Conservation (phyloP, 208 protist species). For the Leishmania turanica region DNA sequence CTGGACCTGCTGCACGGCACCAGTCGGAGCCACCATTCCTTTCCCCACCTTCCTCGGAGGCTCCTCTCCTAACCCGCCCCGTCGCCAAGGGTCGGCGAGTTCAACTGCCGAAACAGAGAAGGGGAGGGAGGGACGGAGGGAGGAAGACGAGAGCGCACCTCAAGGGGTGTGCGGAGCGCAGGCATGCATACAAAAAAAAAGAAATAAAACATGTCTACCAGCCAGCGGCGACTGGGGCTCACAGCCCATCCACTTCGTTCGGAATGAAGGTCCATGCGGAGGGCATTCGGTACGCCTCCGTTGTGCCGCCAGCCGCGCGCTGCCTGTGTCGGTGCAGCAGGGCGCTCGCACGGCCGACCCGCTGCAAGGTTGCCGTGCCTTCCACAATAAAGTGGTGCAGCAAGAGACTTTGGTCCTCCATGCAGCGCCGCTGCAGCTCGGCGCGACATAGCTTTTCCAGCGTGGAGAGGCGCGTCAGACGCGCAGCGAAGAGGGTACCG, state of each 20-base stretch:
- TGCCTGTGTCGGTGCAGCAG: neutral
- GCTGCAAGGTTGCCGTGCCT: slow-evolving; percentile 29
- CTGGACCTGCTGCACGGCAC: neutral
- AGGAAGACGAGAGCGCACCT: neutral
- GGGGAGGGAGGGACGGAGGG: too few relatives aligned
- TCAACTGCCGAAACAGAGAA: neutral
- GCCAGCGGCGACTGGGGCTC: neutral
- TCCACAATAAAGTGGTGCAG: slow-evolving; percentile 40
- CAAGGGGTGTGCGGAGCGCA: neutral
- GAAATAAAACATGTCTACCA: neutral
- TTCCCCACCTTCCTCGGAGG: neutral
- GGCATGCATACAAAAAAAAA: neutral
- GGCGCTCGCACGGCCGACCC: neutral
- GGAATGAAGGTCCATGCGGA: slow-evolving; percentile 25
- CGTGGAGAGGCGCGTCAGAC: slow-evolving; percentile 21
- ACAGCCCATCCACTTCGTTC: slow-evolving; percentile 21
- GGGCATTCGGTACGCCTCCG: neutral
- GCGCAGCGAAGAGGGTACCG: slow-evolving; percentile 14
- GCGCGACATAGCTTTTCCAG: slow-evolving; percentile 34
- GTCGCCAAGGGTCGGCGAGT: neutral
- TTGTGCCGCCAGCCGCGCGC: neutral
- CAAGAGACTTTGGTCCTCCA: slow-evolving; percentile 32
- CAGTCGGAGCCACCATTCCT: neutral
- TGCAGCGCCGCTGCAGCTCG: slow-evolving; percentile 36
- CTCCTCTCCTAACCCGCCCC: neutral